Base-by-base conservation (phyloP, 1,284 basidiomycete species). In the Clitocybe nebularis region DNA sequence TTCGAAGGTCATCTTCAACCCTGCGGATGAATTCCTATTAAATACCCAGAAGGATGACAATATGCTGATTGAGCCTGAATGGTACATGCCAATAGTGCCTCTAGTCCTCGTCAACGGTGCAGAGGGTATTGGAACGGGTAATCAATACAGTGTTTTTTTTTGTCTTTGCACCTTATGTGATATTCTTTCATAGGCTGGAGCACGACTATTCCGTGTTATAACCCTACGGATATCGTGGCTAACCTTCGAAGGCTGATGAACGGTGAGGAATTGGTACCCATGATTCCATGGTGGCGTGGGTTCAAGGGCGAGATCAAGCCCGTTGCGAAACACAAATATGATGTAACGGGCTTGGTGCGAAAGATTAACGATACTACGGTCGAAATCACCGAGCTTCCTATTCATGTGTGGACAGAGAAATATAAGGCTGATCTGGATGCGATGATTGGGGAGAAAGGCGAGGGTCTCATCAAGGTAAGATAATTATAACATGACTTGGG, bases 201-300 rank as follows among this genome's bases (percentile, higher is more conserved):
- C 58, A 97, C 96, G 0, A 83, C 69, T 33, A 77, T 99, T 41
- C 96, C 96, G 7, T 90, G 88, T 58, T 99, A 87, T 73, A 98
- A 99, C 62, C 96, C 96, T 0, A 65, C 66, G 19, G 95, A 98
- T 47, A 85, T 99, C 37, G 88, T 98, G 13, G 76, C 75, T 20
- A 99, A 99, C 62, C 64, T 99, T 37, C 82, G 85, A 8, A 78
- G 90, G 4, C 67, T 95, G 52, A 94, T 99, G 90, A 74, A 75
- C 0, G 88, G 82, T 29, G 89, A 97, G 64, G 90, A 93, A 52
- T 59, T 86, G 46, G 78, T 84, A 9, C 76, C 83, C 0, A 97
- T 99, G 89, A 71, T 77, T 14, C 96, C 96, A 0, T 99, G 96
- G 96, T 99, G 91, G 86, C 83, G 93, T 39, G 96, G 95, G 21